These are phyloP conservation scores for Solanum tacnaense DNA, from an alignment of 257 asterid genomes.

Conservation along the genomic window DNA sequence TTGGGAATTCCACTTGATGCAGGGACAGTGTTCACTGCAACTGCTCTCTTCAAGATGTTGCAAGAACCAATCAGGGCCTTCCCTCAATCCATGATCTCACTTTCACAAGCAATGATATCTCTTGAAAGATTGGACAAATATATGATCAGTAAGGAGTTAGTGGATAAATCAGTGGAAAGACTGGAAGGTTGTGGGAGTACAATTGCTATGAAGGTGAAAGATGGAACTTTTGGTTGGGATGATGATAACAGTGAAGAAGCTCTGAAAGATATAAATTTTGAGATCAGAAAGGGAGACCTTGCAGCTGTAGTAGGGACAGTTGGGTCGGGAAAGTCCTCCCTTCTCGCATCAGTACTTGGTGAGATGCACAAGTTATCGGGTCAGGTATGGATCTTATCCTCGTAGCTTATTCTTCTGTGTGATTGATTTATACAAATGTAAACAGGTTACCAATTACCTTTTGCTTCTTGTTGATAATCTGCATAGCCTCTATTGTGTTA, in stretches of 20 bases:
- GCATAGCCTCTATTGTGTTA: not conserved
- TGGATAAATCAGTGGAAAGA: conserved; percentile 54
- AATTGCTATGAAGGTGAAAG: conserved; percentile 55
- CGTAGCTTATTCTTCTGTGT: not conserved
- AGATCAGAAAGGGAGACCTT: conserved; percentile 62
- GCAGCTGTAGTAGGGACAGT: conserved; percentile 89
- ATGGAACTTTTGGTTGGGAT: conserved; percentile 76
- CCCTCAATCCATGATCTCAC: conserved; percentile 88
- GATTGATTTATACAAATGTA: not conserved
- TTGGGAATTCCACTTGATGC: conserved; percentile 61
- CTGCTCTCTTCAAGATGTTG: conserved; percentile 60
- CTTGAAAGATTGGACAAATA: conserved; percentile 68
- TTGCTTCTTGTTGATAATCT: not conserved
- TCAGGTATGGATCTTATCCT: conserved; percentile 34
- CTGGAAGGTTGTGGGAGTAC: conserved; percentile 47
- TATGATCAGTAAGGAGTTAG: conserved; percentile 76
- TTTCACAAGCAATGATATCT: conserved; percentile 85
- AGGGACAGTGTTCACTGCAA: conserved; percentile 76
- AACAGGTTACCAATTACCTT: not conserved
- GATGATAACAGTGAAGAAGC: conserved; percentile 52
- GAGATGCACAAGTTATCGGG: conserved; percentile 88
- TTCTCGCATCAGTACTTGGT: conserved; percentile 77
- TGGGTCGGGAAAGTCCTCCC: conserved; percentile 93
- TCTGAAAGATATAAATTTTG: conserved; percentile 42
- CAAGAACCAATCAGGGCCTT: conserved; percentile 86